Evolutionary conservation across 345 rosid genomes (phyloP).

Genomic region (Aquilaria malaccensis): DNA sequence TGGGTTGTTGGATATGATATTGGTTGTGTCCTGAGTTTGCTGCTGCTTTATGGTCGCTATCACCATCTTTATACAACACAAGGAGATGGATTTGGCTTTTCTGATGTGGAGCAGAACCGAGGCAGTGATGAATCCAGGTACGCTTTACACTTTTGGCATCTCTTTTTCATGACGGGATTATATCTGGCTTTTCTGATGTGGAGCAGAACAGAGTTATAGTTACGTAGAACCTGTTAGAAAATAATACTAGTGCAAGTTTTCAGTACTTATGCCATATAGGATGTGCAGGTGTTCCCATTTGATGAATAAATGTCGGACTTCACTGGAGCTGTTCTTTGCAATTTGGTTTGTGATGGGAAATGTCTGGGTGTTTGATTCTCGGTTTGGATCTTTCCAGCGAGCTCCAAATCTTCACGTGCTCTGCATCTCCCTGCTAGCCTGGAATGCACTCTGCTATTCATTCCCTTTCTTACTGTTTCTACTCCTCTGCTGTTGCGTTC

Average conservation of each 20-base stretch:
- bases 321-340: conserved; percentile 95
- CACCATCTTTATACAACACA: conserved; percentile 32
- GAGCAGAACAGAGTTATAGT: conserved; percentile 54
- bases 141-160: not conserved
- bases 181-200: conserved; percentile 40
- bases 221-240: not conserved
- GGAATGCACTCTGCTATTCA: conserved; percentile 90
- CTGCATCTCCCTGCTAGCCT: conserved; percentile 81
- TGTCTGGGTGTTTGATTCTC: conserved; percentile 95
- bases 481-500: conserved; percentile 81
- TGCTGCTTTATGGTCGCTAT: conserved; percentile 69
- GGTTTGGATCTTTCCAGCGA: conserved; percentile 64
- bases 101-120: conserved; percentile 74
- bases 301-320: conserved; percentile 91
- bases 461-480: conserved; percentile 89
- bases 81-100: conserved; percentile 39
- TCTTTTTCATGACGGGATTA: conserved; percentile 21
- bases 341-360: conserved; percentile 99
- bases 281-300: conserved; percentile 55
- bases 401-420: conserved; percentile 89
- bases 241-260: not conserved
- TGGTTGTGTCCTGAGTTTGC: conserved; percentile 62
- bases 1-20: conserved; percentile 79
- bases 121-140: conserved; percentile 79
- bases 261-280: conserved; percentile 3